Percentiles rank a stretch among this genome's conserved stretches.
These are phyloP conservation scores for Iris pallida DNA, from an alignment of 116 monocot species.

Conservation along the genomic window DNA sequence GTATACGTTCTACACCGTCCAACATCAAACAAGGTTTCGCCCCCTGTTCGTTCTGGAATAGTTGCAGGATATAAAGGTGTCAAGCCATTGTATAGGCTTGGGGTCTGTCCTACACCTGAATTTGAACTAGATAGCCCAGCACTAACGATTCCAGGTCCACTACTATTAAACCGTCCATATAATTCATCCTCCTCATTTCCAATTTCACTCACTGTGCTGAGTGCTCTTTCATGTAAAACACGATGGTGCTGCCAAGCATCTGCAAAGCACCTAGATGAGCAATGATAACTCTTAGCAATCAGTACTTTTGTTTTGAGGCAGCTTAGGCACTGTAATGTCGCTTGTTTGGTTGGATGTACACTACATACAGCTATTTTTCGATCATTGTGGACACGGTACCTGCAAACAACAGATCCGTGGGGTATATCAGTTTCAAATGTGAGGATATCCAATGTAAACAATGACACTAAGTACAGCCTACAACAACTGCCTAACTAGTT, in stretches of 20 bases:
- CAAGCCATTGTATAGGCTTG: slow-evolving; percentile 44
- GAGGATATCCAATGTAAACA: background rate
- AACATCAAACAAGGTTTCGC: slow-evolving; percentile 77
- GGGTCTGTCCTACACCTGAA: slow-evolving; percentile 33
- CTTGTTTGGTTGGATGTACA: slow-evolving; percentile 78
- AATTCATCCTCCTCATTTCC: slow-evolving; percentile 62
- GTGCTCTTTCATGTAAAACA: slow-evolving; percentile 70
- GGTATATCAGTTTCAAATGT: background rate
- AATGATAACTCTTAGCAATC: slow-evolving; percentile 81
- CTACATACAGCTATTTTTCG: slow-evolving; percentile 67
- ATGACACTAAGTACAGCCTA: background rate
- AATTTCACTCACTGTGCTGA: slow-evolving; percentile 46
- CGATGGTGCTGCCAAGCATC: slow-evolving; percentile 91
- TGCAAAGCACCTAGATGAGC: slow-evolving; percentile 68
- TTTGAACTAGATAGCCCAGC: slow-evolving; percentile 28
- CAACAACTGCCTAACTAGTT: too few species aligned
- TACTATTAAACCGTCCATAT: slow-evolving; percentile 37
- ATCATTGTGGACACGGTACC: slow-evolving; percentile 87
- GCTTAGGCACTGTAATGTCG: slow-evolving; percentile 81
- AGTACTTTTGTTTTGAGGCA: slow-evolving; percentile 81
- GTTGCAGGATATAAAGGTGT: slow-evolving; percentile 35
- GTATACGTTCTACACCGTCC: slow-evolving; percentile 67
- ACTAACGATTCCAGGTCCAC: slow-evolving; percentile 30
- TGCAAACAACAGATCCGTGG: slow-evolving; percentile 21
- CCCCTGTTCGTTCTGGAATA: slow-evolving; percentile 41